Evolutionary conservation across 2,329 filamentous ascomycete genomes (phyloP), one percentile per base, ranked within the genome.

Genomic region (Sporothrix luriei): DNA sequence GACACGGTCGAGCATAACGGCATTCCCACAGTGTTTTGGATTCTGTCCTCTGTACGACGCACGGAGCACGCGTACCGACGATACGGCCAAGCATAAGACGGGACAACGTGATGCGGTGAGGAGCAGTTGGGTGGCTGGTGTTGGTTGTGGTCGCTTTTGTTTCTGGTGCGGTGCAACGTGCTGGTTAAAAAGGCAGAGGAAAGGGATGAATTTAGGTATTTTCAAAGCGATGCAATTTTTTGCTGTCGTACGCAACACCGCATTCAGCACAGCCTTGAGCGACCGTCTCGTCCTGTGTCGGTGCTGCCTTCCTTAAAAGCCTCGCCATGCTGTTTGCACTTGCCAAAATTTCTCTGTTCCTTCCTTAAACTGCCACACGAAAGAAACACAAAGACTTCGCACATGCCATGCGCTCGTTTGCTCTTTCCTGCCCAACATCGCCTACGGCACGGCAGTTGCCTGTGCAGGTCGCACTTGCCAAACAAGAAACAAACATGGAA

Each of bases 11-110:
- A 64, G 16, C 61, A 64, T 46, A 62, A 62, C 40, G 40, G 19
- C 19, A 21, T 43, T 43, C 1, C 33, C 33, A 2, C 6, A 33
- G 7, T 40, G 2, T 21, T 33, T 10, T 21, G 13, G 21, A 40
- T 19, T 19, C 9, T 43, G 40, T 40, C 11, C 21, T 4, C 16
- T 40, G 33, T 14, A 33, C 40, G 13, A 13, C 40, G 40, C 14
- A 43, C 40, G 2, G 40, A 13, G 14, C 40, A 43, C 24, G 33
- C 52, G 26, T 33, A 55, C 3, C 33, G 52, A n/a, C 29, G 52
- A 7, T 55, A 14, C 52, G n/a, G 57, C 57, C 57, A 62, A 62
- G 57, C 21, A 40, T 62, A 62, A 62, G 57, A 62, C 38, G 57
- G 57, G 38, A 3, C 29, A 59, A 59, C 43, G 33, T 14, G 16